Evolutionary conservation across 1,139 yeast genomes (phyloP), one percentile per base, ranked within the genome.

Genomic region (Sugiyamaella grinbergsii): DNA sequence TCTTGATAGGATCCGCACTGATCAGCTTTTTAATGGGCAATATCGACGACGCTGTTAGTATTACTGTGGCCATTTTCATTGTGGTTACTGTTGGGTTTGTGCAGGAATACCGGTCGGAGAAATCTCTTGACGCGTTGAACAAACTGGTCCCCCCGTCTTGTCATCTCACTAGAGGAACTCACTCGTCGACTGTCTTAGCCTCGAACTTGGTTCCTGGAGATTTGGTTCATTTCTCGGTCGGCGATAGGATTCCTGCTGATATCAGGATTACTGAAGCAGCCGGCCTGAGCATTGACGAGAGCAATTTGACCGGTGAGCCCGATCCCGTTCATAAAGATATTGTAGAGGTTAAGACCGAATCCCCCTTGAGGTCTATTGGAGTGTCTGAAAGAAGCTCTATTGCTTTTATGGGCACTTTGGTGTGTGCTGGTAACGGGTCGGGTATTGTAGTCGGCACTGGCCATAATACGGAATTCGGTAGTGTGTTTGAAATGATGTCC

Each of bases 161-260:
- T 24, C 91, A 90, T 65, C 77, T 93, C 52, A 84, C 95, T 6
- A 79, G 98, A 69, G 84, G 82, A 60, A 55, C 59, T 26, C 77
- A 79, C 56, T 79, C 85, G 8, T 82, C 85, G 40, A 80, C 83
- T n/a, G 90, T 88, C 2, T 73, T 90, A 59, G 98, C 98, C 0
- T 78, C 90, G 1, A 79, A 80, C 44, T 78, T 93, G 57, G 98
- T 93, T 22, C 98, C 98, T 2, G 98, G 98, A 47, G 98, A 93
- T 67, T 71, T 93, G 64, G 95, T 93, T 33, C 86, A 83, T 62
- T 87, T 93, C 62, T 69, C 82, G 37, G 93, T 89, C 51, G 98
- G 98, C 60, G 98, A 93, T 69, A 78, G 96, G 58, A 84, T 93
- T 50, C 98, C 98, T 1, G 98, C 98, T 0, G 98, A 93, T 69